Evolutionary conservation across 2,329 filamentous ascomycete genomes (phyloP), one percentile per base, ranked within the genome.

Genomic region (Ustilaginoidea virens): DNA sequence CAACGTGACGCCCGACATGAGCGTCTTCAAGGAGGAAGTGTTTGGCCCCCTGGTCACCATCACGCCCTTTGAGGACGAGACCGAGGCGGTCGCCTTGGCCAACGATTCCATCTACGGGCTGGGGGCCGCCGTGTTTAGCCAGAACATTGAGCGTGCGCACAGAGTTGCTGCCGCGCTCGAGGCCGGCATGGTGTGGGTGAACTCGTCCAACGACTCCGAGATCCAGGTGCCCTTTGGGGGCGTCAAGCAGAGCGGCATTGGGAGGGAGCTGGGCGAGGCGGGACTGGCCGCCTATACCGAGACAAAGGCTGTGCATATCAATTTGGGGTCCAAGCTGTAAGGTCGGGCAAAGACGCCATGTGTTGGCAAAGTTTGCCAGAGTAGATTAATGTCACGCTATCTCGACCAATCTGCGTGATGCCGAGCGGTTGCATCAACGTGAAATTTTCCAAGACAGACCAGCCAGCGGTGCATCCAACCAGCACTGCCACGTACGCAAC

Each of bases 61-160:
- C 3, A 52, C 49, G 4, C 44, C 49, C 3, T 63, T 63, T 41
- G 48, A 50, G 36, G 48, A 51, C 0, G 58, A 61, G 33, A 48
- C 47, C 4, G 56, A 63, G 19, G 60, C 56, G 1, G 41, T 63
- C 12, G 28, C 22, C 8, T 39, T 60, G 32, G 60, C 60, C 11
- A 63, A 63, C 24, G 49, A 74, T 42, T 67, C 66, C 0, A 64
- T 60, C 1, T 77, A 74, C 37, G 73, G 72, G 2, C 58, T 78
- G 0, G 72, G 66, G 2, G 63, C 65, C 7, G 66, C 72, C 0
- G 49, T 80, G 2, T 79, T 78, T 39, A 77, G 64, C 0, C 55
- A 65, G 32, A 63, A 74, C 40, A 55, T 77, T 28, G 60, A 55
- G 31, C 49, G 52, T 17, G 53, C 59, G 4, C 61, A 65, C 36